phyloP scores from a whole-genome alignment of 805 yeast species.

The Jamesozyma lodderae region DNA sequence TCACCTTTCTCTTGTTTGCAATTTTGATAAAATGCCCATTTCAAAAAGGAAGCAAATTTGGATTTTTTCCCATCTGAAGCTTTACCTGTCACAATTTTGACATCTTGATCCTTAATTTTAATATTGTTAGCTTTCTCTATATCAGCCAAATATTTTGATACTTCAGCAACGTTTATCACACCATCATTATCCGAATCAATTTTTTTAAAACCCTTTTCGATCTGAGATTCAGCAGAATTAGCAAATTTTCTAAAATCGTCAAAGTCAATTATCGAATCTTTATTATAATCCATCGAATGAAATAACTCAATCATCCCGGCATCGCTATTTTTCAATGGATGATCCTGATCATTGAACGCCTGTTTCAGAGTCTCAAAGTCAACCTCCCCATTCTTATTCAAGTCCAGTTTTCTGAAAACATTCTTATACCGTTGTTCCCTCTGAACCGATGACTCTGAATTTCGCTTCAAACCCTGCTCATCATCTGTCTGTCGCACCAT shows the following conservation, averaged over 20 bases:
- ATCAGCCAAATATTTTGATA: slow-evolving; percentile 51
- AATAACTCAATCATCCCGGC: slow-evolving; percentile 52
- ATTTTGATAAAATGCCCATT: slow-evolving; percentile 25
- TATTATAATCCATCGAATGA: slow-evolving; percentile 47
- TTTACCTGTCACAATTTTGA: background rate
- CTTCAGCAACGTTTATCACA: slow-evolving; percentile 52
- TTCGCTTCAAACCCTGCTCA: slow-evolving; percentile 6
- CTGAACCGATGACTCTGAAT: too few relatives aligned
- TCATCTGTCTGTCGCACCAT: slow-evolving; percentile 3
- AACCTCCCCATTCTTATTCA: slow-evolving; percentile 30
- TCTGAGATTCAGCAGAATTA: slow-evolving; percentile 59
- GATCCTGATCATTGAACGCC: slow-evolving; percentile 41
- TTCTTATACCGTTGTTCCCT: slow-evolving; percentile 31
- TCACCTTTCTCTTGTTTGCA: slow-evolving; percentile 28
- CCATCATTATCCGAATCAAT: slow-evolving; percentile 74
- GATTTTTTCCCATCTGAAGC: slow-evolving; percentile 2
- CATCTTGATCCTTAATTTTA: background rate
- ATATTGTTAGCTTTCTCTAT: slow-evolving; percentile 32
- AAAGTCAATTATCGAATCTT: slow-evolving; percentile 50
- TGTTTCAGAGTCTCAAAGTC: slow-evolving; percentile 30
- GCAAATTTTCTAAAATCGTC: slow-evolving; percentile 61
- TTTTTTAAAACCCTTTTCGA: slow-evolving; percentile 54
- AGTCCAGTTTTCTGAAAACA: slow-evolving; percentile 39
- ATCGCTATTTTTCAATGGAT: slow-evolving; percentile 55
- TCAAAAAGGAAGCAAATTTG: slow-evolving; percentile 16